Evolutionary conservation across 441 rosid species (phyloP), one percentile per base, ranked within the genome.

Genomic region (Cnidoscolus chayamansa): DNA sequence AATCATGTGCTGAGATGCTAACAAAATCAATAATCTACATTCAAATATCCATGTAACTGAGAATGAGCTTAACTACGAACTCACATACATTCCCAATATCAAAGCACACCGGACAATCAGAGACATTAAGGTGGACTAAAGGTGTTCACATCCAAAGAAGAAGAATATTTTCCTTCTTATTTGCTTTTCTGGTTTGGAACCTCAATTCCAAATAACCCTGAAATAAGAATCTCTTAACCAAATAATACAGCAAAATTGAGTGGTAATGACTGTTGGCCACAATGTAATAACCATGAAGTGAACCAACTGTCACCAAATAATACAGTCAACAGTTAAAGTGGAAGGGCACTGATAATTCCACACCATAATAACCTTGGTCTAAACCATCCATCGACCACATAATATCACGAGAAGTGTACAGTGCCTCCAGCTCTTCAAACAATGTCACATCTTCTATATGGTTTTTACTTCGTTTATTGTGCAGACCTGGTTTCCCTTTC

Each of bases 381-480:
- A 65, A 49, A 63, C 25, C 55, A 69, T 56, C 76, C 9, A 0
- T 8, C 45, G 51, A 63, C 61, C 59, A 70, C 57, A 65, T 30
- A 64, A 53, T 53, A 51, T 56, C 43, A 54, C 40, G 40, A 80
- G 53, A 25, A 71, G 53, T 49, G 40, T 45, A 53, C 25, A 25
- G 25, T 37, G 65, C 71, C 63, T 77, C 70, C 53, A 30, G 57
- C 67, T 75, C 76, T 31, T 58, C 59, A 65, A 68, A 65, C 71
- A 79, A 68, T 69, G 72, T 8, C 66, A 68, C 19, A 74, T 45
- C 51, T 61, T 48, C 32, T 69, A 58, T 31, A 73, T 65, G 59
- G 63, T 69, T 71, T 58, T 4, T 47, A 16, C 32, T 11, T 63
- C 76, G 72, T 64, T 81, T 72, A 74, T 74, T 71, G 71, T 57